phyloP scores from a whole-genome alignment of 768 basidiomycete genomes.

The Daedaleopsis nitida region DNA sequence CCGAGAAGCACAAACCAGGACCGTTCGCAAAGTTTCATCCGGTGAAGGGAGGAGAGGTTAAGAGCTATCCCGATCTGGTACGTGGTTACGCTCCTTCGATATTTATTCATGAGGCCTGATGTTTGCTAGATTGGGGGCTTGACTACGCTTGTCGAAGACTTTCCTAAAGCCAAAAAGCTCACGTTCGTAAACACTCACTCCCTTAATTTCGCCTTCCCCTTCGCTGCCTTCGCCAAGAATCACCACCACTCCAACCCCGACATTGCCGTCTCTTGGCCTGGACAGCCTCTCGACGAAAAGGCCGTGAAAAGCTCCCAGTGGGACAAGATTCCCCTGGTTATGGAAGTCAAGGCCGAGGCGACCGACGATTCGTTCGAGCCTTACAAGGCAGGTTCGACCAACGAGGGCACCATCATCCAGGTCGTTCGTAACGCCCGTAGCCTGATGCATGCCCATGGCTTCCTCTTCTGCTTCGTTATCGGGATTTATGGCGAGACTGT shows the following conservation, averaged over 20 bases:
- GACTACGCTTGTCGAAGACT: too few relatives aligned
- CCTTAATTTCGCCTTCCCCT: background rate
- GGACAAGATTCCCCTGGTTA: background rate
- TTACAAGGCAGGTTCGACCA: background rate
- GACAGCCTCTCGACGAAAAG: background rate
- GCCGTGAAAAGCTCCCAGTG: background rate
- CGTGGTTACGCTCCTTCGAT: too few relatives aligned
- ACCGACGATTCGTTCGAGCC: background rate
- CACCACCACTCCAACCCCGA: background rate
- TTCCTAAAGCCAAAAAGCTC: too few relatives aligned
- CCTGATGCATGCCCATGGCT: constrained; percentile 7
- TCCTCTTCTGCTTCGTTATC: constrained; percentile 6
- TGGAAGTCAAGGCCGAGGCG: background rate
- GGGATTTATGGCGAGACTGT: constrained; percentile 10
- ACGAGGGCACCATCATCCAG: too few relatives aligned
- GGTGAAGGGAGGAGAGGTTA: too few relatives aligned
- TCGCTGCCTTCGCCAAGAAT: background rate
- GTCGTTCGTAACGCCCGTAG: constrained; percentile 4
- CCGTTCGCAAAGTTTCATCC: too few relatives aligned
- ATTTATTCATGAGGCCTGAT: too few relatives aligned
- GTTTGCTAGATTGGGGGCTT: too few relatives aligned
- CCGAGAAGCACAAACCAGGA: too few relatives aligned
- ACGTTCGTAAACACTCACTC: too few relatives aligned
- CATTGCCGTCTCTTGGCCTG: background rate
- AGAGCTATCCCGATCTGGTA: too few relatives aligned